Evolutionary conservation across 2,329 filamentous ascomycete genomes (phyloP), one percentile per base, ranked within the genome.

Genomic region (Sporothrix pallida): DNA sequence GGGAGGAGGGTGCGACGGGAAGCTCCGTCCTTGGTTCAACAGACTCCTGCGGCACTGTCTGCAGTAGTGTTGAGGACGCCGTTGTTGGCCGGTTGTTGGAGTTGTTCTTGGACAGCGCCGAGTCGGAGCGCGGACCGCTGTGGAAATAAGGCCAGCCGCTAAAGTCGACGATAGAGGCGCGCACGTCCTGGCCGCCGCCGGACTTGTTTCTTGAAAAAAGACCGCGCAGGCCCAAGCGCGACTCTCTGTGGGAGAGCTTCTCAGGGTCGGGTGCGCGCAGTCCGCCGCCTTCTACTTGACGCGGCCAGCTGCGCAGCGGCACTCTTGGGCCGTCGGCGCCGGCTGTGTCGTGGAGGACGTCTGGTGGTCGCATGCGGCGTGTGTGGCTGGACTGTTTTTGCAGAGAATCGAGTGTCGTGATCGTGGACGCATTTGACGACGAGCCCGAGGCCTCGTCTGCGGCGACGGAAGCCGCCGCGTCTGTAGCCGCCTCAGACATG

Each of bases 181-280:
- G 85, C 72, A 85, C 82, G 23, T 75, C 71, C 2, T 56, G 20
- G 52, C 52, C 20, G 42, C 23, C 81, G 10, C 79, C 78, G n/a
- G 81, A 9, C 37, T 73, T 75, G 71, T 74, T 75, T 15, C 54
- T 31, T 8, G 69, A 15, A 20, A 90, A 89, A 9, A 90, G 82
- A 75, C 81, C 85, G 71, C 86, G 82, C 68, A 89, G 78, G 3
- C 85, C 87, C 70, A 88, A 77, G 74, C 83, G 86, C 17, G 87
- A 89, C 74, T 88, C 87, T 75, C 87, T 82, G 78, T 82, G 84
- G 72, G 78, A 79, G 31, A 83, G 77, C 76, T 83, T 87, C 65
- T 83, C 70, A 31, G 74, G 20, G 26, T 79, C 82, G 26, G 67
- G 26, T 15, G 46, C 23, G 62, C 62, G 42, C 6, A 50, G 46